Conservation (phyloP, 2,329 filamentous ascomycete genomes). For the Septoria petroselini region DNA sequence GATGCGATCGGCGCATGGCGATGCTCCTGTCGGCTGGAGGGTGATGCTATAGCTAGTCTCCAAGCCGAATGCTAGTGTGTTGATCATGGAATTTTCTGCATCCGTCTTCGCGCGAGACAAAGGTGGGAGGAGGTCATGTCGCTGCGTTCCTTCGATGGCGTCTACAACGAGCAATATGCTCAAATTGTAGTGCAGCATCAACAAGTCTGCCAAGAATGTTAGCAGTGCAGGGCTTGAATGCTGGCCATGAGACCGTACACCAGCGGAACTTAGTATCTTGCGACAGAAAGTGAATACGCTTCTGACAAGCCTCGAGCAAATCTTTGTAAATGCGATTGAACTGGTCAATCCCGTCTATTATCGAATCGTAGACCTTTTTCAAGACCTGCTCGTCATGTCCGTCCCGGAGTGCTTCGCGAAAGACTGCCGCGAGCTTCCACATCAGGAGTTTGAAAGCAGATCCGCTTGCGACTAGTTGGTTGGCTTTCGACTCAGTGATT, state of each 20-base stretch:
- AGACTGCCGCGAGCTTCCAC: conserved; percentile 17
- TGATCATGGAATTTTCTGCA: conserved; percentile 14
- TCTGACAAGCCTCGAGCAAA: conserved; percentile 15
- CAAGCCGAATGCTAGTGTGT: conserved; percentile 13
- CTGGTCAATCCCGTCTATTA: conserved; percentile 12
- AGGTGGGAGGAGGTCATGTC: conserved; percentile 12
- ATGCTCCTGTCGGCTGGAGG: not conserved
- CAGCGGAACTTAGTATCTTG: conserved; percentile 17
- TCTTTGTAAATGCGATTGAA: conserved; percentile 15
- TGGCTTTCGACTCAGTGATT: conserved; percentile 15
- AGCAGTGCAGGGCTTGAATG: not conserved
- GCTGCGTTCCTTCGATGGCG: conserved; percentile 13
- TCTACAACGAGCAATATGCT: conserved; percentile 13
- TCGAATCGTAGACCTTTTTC: conserved; percentile 7
- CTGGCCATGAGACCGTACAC: not conserved
- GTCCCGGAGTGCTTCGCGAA: conserved; percentile 17
- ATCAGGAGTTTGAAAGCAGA: conserved; percentile 15
- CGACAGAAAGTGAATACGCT: conserved; percentile 11
- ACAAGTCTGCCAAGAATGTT: not conserved
- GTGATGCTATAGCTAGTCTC: conserved; percentile 12
- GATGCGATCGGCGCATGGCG: not conserved
- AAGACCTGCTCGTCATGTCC: conserved; percentile 15
- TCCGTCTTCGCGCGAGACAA: conserved; percentile 10
- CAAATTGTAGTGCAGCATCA: conserved; percentile 13
- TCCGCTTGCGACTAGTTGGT: conserved; percentile 10